These are phyloP conservation scores for Tolypocladium cylindrosporum DNA, from an alignment of 2,329 filamentous ascomycete species.

Conservation along the genomic window DNA sequence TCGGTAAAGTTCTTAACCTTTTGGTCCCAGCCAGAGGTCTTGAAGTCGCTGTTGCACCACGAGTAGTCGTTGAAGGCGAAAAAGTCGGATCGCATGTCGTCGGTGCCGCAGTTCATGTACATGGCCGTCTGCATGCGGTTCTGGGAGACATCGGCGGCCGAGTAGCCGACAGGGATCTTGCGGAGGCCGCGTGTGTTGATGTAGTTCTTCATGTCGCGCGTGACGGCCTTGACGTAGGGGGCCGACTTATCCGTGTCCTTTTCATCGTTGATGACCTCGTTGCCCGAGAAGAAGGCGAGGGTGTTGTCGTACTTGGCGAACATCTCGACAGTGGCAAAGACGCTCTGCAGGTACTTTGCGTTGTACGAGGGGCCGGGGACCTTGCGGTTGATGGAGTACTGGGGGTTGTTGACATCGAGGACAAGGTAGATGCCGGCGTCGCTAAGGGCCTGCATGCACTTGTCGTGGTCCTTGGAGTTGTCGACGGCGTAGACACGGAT, in stretches of 20 bases:
- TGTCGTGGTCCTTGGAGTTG: constrained; percentile 71
- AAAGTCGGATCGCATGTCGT: constrained; percentile 78
- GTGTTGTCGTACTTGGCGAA: constrained; percentile 81
- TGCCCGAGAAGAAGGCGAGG: constrained; percentile 75
- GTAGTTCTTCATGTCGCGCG: constrained; percentile 66
- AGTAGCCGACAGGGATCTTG: constrained; percentile 65
- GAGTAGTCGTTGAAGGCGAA: constrained; percentile 88
- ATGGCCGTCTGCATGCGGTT: constrained; percentile 80
- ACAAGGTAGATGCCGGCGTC: constrained; percentile 88
- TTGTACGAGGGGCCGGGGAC: constrained; percentile 79
- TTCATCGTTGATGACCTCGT: constrained; percentile 67
- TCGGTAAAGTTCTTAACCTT: constrained; percentile 83
- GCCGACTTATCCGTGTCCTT: constrained; percentile 53
- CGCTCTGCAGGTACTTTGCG: constrained; percentile 67
- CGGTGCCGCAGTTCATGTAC: constrained; percentile 89
- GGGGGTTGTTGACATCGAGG: constrained; percentile 81
- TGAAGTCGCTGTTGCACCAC: constrained; percentile 67
- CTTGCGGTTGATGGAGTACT: constrained; percentile 77
- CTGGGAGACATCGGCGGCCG: constrained; percentile 67
- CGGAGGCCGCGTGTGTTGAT: constrained; percentile 53
- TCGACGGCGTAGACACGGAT: constrained; percentile 89
- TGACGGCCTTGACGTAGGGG: constrained; percentile 69
- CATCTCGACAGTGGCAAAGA: constrained; percentile 81
- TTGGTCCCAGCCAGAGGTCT: constrained; percentile 67
- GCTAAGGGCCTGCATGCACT: constrained; percentile 72